phyloP scores from a whole-genome alignment of 139 green algal species.

The Chlorella ohadii region DNA sequence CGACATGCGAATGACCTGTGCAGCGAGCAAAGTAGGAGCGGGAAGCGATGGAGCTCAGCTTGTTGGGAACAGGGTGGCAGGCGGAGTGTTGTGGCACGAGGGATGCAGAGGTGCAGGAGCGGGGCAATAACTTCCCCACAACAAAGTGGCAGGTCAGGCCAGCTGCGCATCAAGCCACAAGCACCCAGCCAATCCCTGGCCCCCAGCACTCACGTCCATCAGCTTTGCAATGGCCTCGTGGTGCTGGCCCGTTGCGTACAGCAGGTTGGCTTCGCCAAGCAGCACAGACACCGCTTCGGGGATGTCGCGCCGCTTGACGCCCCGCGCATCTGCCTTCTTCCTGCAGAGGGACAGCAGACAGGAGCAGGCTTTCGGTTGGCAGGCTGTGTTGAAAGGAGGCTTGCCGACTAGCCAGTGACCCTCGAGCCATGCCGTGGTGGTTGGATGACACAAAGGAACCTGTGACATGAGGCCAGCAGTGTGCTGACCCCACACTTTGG shows the following conservation, averaged over 20 bases:
- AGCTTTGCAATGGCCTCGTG: slow-evolving; percentile 75
- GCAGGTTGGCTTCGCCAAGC: slow-evolving; percentile 89
- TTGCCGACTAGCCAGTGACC: not conserved
- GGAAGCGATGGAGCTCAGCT: not conserved
- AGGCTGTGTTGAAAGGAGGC: no score
- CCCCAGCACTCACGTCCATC: slow-evolving; percentile 36
- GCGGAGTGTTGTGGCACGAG: no score
- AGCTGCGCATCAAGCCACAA: no score
- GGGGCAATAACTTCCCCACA: no score
- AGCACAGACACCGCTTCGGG: slow-evolving; percentile 70
- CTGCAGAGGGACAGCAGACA: not conserved
- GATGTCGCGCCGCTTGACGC: slow-evolving; percentile 43
- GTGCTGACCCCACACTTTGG: no score
- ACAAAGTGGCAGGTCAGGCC: no score
- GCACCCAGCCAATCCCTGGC: no score
- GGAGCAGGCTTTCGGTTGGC: no score
- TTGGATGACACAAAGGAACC: no score
- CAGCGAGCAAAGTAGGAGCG: not conserved
- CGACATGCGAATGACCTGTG: slow-evolving; percentile 68
- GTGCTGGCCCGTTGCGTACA: slow-evolving; percentile 70
- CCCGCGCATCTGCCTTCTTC: slow-evolving; percentile 7
- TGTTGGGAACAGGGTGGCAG: not conserved
- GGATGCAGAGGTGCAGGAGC: not conserved
- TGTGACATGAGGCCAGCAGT: no score
- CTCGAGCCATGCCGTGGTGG: not conserved